These are phyloP conservation scores for Solanum pennellii DNA, from an alignment of 257 asterid genomes.

Conservation along the genomic window DNA sequence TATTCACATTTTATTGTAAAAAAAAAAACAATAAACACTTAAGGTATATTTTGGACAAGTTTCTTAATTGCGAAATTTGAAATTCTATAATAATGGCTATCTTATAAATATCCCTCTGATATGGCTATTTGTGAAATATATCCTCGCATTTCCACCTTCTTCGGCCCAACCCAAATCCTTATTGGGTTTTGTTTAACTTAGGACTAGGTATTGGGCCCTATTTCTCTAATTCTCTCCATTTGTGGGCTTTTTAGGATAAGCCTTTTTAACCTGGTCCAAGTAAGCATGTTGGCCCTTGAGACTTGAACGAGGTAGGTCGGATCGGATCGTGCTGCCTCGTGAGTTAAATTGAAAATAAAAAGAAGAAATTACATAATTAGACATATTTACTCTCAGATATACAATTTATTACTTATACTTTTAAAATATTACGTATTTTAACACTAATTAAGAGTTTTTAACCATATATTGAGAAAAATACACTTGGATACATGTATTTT, in stretches of 20 bases:
- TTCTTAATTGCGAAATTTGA: neutral
- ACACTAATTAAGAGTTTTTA: too few relatives aligned
- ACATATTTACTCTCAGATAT: too few relatives aligned
- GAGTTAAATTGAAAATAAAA: neutral
- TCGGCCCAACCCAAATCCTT: neutral
- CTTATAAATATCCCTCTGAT: neutral
- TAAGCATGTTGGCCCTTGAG: neutral
- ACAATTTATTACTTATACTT: too few relatives aligned
- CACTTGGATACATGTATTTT: too few relatives aligned
- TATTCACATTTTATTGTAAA: too few relatives aligned
- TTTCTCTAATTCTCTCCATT: neutral
- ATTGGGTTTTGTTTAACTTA: neutral
- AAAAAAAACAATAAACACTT: neutral
- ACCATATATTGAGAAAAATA: neutral
- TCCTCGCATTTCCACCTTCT: neutral
- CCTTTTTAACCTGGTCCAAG: neutral
- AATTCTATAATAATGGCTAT: neutral
- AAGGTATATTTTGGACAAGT: neutral
- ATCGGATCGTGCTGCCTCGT: neutral
- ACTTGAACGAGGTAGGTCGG: neutral
- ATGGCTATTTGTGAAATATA: neutral
- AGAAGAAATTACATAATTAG: neutral
- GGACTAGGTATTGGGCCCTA: neutral
- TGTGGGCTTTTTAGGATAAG: neutral
- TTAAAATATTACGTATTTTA: too few relatives aligned